These are phyloP conservation scores for Ogataea ganodermae DNA, from an alignment of 805 yeast genomes.

Conservation along the genomic window DNA sequence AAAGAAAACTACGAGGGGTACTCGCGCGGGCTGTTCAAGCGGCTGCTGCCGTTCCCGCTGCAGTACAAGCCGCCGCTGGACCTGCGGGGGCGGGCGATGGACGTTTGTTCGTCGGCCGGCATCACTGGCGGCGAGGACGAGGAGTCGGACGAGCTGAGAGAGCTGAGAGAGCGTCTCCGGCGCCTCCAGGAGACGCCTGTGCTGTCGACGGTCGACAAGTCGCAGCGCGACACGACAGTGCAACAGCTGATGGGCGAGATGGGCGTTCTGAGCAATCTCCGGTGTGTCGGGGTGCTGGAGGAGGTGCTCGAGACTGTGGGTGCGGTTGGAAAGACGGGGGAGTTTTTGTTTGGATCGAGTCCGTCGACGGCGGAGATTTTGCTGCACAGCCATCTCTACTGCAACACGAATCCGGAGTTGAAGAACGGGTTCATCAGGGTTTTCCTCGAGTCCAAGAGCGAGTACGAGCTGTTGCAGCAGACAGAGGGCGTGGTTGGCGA, in stretches of 20 bases:
- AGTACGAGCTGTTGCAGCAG: not conserved
- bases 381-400: constrained; percentile 40
- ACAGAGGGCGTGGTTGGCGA: not conserved
- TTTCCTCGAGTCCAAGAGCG: constrained; percentile 36
- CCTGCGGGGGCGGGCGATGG: constrained; percentile 37
- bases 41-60: constrained; percentile 68
- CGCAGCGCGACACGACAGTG: constrained; percentile 27
- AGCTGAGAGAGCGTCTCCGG: constrained; percentile 30
- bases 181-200: constrained; percentile 30
- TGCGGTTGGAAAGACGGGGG: constrained; percentile 1
- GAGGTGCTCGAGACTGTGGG: constrained; percentile 15
- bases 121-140: constrained; percentile 30
- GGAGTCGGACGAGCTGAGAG: constrained; percentile 29
- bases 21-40: constrained; percentile 55
- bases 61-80: constrained; percentile 67
- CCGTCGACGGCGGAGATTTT: constrained; percentile 38
- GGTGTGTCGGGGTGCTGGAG: constrained; percentile 29
- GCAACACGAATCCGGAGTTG: constrained; percentile 31
- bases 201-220: constrained; percentile 30
- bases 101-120: constrained; percentile 36
- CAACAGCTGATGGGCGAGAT: constrained; percentile 28
- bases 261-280: constrained; percentile 33
- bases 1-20: constrained; percentile 59
- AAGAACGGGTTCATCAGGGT: constrained; percentile 44
- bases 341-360: constrained; percentile 22